These are phyloP conservation scores for Termitomyces bulborhizus DNA, from an alignment of 768 basidiomycete species.

Conservation along the genomic window DNA sequence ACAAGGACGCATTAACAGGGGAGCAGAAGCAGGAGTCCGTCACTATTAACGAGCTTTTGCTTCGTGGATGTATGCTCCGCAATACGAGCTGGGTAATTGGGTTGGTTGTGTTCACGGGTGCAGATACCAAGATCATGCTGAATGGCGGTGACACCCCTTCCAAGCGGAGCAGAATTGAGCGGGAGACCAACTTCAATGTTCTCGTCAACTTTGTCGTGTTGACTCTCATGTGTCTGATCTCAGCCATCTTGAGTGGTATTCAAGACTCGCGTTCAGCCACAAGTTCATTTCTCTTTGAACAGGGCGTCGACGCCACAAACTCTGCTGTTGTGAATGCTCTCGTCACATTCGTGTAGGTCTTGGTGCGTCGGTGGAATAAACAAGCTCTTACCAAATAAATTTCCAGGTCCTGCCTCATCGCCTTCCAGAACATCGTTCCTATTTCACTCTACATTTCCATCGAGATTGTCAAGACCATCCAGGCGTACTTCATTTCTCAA, in stretches of 20 bases:
- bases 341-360: conserved; percentile 84
- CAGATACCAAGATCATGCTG: conserved; percentile 88
- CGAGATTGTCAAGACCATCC: conserved; percentile 97
- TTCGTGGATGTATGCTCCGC: conserved; percentile 85
- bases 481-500: conserved; percentile 94
- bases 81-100: conserved; percentile 94
- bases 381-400: conserved; percentile 7
- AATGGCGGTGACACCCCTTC: conserved; percentile 92
- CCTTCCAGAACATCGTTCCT: conserved; percentile 97
- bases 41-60: conserved; percentile 87
- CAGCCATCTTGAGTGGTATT: conserved; percentile 73
- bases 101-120: conserved; percentile 89
- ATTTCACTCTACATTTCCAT: conserved; percentile 96
- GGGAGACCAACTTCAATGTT: conserved; percentile 98
- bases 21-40: conserved; percentile 62
- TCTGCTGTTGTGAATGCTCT: conserved; percentile 67
- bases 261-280: conserved; percentile 54
- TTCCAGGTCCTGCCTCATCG: conserved; percentile 83
- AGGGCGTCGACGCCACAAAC: conserved; percentile 52
- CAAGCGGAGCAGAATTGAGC: conserved; percentile 97
- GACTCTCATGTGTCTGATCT: conserved; percentile 65
- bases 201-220: conserved; percentile 87
- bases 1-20: conserved; percentile 45
- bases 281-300: conserved; percentile 71
- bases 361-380: neutral